phyloP scores from a whole-genome alignment of 2,329 filamentous ascomycete species.

The Trichoderma gracile region DNA sequence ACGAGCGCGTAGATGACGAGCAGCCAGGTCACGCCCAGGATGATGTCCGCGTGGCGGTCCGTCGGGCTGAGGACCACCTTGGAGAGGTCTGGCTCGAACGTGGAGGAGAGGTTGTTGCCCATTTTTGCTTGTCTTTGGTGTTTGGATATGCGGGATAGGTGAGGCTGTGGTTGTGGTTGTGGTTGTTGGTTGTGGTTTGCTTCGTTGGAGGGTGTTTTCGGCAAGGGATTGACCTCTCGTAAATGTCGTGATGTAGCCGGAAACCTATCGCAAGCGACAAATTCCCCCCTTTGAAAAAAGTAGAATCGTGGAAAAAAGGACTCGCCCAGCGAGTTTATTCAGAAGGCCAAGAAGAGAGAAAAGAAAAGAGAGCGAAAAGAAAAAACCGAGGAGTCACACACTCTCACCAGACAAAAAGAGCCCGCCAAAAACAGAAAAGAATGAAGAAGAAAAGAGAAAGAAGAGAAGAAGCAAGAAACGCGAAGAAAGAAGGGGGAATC shows the following conservation, averaged over 20 bases:
- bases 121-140: conserved; percentile 34
- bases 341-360: background rate
- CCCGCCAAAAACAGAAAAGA: conserved; percentile 18
- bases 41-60: conserved; percentile 37
- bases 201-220: background rate
- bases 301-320: background rate
- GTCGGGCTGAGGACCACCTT: conserved; percentile 36
- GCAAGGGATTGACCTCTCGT: no score
- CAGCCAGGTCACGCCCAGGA: conserved; percentile 41
- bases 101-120: conserved; percentile 46
- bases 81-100: conserved; percentile 42
- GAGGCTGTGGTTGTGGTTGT: no score
- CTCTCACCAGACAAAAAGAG: background rate
- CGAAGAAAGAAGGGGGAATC: background rate
- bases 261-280: background rate
- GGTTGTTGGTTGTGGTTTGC: background rate
- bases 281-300: background rate
- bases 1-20: conserved; percentile 41
- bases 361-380: background rate
- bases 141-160: background rate
- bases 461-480: background rate
- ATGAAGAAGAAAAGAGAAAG: conserved; percentile 11
- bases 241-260: background rate
- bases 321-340: conserved; percentile 25
- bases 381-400: background rate